A percentile compares a stretch with the other conserved stretches of the same genome.
These are phyloP conservation scores for Aspergillus mulundensis DNA, from an alignment of 495 filamentous ascomycete genomes.

Conservation along the genomic window DNA sequence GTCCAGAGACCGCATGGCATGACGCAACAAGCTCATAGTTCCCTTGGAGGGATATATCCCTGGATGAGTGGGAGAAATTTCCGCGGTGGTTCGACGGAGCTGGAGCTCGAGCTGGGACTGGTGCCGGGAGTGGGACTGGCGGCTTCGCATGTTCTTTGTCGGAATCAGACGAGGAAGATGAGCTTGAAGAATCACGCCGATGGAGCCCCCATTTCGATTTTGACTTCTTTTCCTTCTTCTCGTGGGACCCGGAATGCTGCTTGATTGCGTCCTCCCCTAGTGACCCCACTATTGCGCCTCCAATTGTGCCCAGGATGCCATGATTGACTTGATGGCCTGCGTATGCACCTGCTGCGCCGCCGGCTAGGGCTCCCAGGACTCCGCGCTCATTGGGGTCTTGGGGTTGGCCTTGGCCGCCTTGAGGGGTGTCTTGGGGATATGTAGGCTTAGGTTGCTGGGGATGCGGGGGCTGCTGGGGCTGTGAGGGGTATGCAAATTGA, in stretches of 20 bases:
- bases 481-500: not conserved
- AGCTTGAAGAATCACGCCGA: conserved; percentile 4
- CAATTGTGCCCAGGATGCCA: conserved; percentile 33
- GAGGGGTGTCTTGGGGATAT: not conserved
- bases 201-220: not conserved
- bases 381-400: conserved; percentile 10
- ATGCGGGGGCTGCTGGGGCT: not conserved
- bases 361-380: conserved; percentile 31
- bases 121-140: not conserved
- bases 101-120: no score
- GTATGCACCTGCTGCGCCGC: conserved; percentile 32
- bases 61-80: conserved; percentile 18
- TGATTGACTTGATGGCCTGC: conserved; percentile 32
- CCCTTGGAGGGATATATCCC: conserved; percentile 11
- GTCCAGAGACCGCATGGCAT: conserved; percentile 14
- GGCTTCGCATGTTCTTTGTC: not conserved
- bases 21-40: conserved; percentile 13
- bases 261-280: conserved; percentile 35
- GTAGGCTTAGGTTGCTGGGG: not conserved
- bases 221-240: conserved; percentile 12
- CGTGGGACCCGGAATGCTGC: conserved; percentile 19
- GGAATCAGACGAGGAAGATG: conserved; percentile 4
- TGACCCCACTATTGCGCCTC: conserved; percentile 34
- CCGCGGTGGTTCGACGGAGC: conserved; percentile 3
- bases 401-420: not conserved